Evolutionary conservation across 208 protist species (phyloP), one percentile per base, ranked within the genome.

Genomic region (Spongospora subterranea): DNA sequence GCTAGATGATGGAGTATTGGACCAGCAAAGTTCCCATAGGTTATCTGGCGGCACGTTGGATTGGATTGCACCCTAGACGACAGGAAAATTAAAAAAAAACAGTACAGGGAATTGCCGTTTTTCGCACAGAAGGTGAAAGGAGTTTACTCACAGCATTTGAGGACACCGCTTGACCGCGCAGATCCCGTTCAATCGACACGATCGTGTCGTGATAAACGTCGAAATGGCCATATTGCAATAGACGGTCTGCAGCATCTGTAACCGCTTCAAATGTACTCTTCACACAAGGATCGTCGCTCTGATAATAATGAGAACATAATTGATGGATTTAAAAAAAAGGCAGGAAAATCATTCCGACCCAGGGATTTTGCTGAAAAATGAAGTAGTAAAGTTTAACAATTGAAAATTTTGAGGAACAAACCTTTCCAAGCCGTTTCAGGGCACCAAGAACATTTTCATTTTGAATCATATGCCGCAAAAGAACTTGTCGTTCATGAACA

Each of bases 151-250:
- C n/a, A n/a, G n/a, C n/a, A n/a, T n/a, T n/a, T n/a, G n/a, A n/a
- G n/a, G n/a, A n/a, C n/a, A n/a, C n/a, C n/a, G n/a, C n/a, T n/a
- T 6, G 13, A 35, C 35, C 71, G 71, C 71, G 35, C 35, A 82
- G 71, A 82, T 35, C 71, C 6, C 71, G 71, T n/a, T 82, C 35
- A n/a, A 82, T 82, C 17, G 71, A 40, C 40, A 40, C 71, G 35
- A 82, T 35, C n/a, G 71, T 82, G 40, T 82, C 71, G 6, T 82
- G 71, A 82, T 82, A 82, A n/a, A 82, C 71, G n/a, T 82, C 71
- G n/a, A 39, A 82, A 82, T 82, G 71, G 71, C 71, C 71, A 35
- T 6, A 35, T 82, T 82, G 71, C 40, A 82, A n/a, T 17, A 82
- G 71, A 20, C 71, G 71, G n/a, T 82, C 71, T 45, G 71, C 71